Percentiles rank a stretch among this genome's conserved stretches.
phyloP scores from a whole-genome alignment of 1,139 yeast species.

The Yamadazyma diddensiae region DNA sequence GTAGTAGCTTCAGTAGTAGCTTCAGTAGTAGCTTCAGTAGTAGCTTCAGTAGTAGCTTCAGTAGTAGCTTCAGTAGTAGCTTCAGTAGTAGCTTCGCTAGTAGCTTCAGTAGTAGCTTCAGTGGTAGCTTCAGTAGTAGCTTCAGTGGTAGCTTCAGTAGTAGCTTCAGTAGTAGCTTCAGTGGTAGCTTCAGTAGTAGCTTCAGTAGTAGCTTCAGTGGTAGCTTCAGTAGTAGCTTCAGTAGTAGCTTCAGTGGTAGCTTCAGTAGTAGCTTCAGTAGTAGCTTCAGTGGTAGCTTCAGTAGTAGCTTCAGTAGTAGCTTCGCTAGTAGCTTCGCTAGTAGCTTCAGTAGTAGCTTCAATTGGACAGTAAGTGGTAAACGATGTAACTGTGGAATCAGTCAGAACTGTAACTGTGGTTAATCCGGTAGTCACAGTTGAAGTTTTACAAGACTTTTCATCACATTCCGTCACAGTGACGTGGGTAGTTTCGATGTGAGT shows the following conservation, averaged over 20 bases:
- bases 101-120: slow-evolving; percentile 2
- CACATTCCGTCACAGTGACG: slow-evolving; percentile 23
- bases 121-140: slow-evolving; percentile 1
- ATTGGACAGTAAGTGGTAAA: slow-evolving; percentile 32
- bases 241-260: not conserved
- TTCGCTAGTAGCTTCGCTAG: too few relatives aligned
- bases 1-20: slow-evolving; percentile 1
- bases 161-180: slow-evolving; percentile 4
- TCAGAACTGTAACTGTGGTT: slow-evolving; percentile 15
- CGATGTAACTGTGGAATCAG: slow-evolving; percentile 16
- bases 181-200: slow-evolving; percentile 1
- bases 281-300: not conserved
- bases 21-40: not conserved
- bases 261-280: slow-evolving; percentile 3
- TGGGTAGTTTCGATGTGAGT: slow-evolving; percentile 11
- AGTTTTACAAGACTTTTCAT: slow-evolving; percentile 14
- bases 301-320: slow-evolving; percentile 3
- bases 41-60: slow-evolving; percentile 1
- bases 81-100: slow-evolving; percentile 5
- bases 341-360: slow-evolving; percentile 12
- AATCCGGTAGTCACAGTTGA: slow-evolving; percentile 30
- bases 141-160: slow-evolving; percentile 5
- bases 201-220: slow-evolving; percentile 5
- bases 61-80: slow-evolving; percentile 1
- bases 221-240: slow-evolving; percentile 2